Evolutionary conservation across 345 rosid species (phyloP).

Genomic region (Linum usitatissimum): DNA sequence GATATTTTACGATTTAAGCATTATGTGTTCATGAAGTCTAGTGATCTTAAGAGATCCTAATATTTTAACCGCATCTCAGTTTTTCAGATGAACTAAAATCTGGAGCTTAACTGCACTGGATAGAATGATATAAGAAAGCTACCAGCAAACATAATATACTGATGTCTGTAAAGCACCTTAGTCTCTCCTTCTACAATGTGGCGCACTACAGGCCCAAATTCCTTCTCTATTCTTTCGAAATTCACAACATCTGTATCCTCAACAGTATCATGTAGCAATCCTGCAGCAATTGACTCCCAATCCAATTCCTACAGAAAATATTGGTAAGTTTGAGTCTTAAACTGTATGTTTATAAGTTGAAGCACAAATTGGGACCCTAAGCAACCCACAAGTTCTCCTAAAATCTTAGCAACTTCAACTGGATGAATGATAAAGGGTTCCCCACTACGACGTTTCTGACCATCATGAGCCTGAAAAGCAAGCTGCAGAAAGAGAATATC

Average conservation of each 20-base stretch:
- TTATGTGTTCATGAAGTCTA: background rate
- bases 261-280: slow-evolving; percentile 92
- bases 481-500: slow-evolving; percentile 45
- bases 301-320: slow-evolving; percentile 61
- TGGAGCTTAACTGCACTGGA: background rate
- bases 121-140: slow-evolving; percentile 3
- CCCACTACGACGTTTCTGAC: slow-evolving; percentile 96
- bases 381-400: slow-evolving; percentile 89
- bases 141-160: slow-evolving; percentile 7
- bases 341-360: slow-evolving; percentile 14
- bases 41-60: too few relatives aligned
- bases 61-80: background rate
- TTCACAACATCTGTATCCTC: slow-evolving; percentile 92
- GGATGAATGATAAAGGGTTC: slow-evolving; percentile 98
- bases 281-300: slow-evolving; percentile 98
- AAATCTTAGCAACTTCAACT: slow-evolving; percentile 91
- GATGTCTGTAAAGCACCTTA: slow-evolving; percentile 46
- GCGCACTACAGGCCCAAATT: slow-evolving; percentile 82
- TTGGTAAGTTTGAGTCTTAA: slow-evolving; percentile 13
- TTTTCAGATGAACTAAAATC: background rate
- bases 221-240: slow-evolving; percentile 83
- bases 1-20: background rate
- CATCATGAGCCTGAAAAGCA: slow-evolving; percentile 95
- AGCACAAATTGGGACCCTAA: slow-evolving; percentile 9
- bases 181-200: slow-evolving; percentile 99